Conservation (phyloP, 805 yeast species). For the Cyberlindnera saturnus region DNA sequence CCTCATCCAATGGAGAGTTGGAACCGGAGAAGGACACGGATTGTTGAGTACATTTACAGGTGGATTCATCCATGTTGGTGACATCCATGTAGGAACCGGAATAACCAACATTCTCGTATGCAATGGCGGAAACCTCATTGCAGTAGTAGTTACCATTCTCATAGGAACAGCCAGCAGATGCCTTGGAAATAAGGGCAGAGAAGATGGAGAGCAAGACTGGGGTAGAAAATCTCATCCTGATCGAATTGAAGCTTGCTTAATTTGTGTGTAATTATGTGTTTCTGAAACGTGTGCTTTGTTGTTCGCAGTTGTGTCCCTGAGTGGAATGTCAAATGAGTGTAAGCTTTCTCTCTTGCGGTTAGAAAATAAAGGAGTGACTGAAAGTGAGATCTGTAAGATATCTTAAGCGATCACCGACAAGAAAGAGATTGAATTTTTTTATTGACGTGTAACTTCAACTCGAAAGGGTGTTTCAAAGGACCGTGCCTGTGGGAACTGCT, state of each 20-base stretch:
- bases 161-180: conserved; percentile 33
- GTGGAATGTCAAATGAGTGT: neutral
- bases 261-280: neutral
- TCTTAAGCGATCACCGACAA: neutral
- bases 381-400: neutral
- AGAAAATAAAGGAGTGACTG: conserved; percentile 2
- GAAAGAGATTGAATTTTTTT: neutral
- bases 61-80: conserved; percentile 63
- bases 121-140: conserved; percentile 57
- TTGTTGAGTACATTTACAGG: conserved; percentile 66
- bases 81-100: conserved; percentile 81
- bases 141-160: conserved; percentile 83
- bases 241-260: neutral
- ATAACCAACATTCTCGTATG: conserved; percentile 71
- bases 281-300: too few species aligned
- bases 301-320: too few species aligned
- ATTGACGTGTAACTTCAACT: neutral
- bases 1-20: conserved; percentile 79
- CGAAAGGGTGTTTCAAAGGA: too few species aligned
- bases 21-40: conserved; percentile 58
- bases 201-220: conserved; percentile 18
- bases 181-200: conserved; percentile 14
- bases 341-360: neutral
- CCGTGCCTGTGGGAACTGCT: too few species aligned
- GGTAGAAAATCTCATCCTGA: conserved; percentile 19